These are phyloP conservation scores for Pseudopithomyces chartarum DNA, from an alignment of 2,329 filamentous ascomycete genomes.

Conservation along the genomic window DNA sequence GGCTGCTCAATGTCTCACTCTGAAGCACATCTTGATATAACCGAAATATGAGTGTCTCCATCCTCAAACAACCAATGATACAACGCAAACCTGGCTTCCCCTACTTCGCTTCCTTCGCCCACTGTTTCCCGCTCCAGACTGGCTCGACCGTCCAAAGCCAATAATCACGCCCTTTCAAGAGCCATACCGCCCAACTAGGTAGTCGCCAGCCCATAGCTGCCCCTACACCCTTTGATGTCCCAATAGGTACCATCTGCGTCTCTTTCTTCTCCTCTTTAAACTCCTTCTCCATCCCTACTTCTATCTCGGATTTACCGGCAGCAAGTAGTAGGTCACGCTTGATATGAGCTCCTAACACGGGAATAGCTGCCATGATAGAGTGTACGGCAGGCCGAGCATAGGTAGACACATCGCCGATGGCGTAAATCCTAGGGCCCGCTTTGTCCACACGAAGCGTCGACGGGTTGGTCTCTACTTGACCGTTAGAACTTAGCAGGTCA, in stretches of 20 bases:
- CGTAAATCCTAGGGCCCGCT: slow-evolving; percentile 36
- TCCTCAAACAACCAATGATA: background rate
- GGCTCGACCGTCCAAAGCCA: slow-evolving; percentile 56
- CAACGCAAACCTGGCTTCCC: background rate
- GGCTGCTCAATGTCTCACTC: too few relatives aligned
- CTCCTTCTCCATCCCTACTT: slow-evolving; percentile 22
- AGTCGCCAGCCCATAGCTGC: slow-evolving; percentile 45
- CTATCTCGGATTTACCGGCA: slow-evolving; percentile 25
- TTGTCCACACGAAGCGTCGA: slow-evolving; percentile 34
- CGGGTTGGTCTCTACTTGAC: slow-evolving; percentile 6
- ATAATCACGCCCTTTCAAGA: slow-evolving; percentile 50
- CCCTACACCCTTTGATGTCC: slow-evolving; percentile 39
- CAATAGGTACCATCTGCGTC: slow-evolving; percentile 39
- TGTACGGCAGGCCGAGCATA: slow-evolving; percentile 38
- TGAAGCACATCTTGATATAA: background rate
- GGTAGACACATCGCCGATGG: slow-evolving; percentile 42
- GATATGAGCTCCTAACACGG: slow-evolving; percentile 52
- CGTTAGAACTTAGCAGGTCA: slow-evolving; percentile 18
- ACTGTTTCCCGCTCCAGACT: slow-evolving; percentile 59
- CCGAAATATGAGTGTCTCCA: background rate
- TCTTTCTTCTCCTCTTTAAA: slow-evolving; percentile 29
- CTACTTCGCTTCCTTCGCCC: slow-evolving; percentile 53
- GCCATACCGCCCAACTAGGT: slow-evolving; percentile 46
- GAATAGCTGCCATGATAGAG: slow-evolving; percentile 43
- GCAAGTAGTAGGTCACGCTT: slow-evolving; percentile 54